Conservation (phyloP, 1,284 basidiomycete species). For the Hemileia vastatrix region DNA sequence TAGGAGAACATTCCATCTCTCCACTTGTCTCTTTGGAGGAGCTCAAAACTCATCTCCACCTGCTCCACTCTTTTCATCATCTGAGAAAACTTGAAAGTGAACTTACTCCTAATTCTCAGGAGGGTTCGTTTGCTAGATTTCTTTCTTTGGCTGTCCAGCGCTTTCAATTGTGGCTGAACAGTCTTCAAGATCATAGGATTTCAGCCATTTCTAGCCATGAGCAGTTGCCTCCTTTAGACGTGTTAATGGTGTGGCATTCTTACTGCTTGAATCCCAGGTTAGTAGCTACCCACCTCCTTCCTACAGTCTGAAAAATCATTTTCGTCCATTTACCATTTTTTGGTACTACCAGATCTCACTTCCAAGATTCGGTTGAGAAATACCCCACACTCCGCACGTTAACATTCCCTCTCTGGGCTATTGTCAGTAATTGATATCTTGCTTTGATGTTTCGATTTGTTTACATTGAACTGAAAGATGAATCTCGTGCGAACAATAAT, state of each 20-base stretch:
- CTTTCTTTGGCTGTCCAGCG: background rate
- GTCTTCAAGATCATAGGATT: background rate
- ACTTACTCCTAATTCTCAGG: no score
- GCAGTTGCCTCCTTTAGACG: constrained; percentile 27
- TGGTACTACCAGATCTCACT: background rate
- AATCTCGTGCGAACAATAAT: no score
- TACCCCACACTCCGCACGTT: background rate
- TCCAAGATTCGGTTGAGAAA: background rate
- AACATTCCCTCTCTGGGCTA: background rate
- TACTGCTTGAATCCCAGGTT: constrained; percentile 28
- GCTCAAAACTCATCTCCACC: background rate
- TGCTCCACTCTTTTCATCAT: background rate
- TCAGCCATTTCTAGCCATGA: no score
- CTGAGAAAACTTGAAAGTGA: background rate
- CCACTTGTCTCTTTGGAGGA: background rate
- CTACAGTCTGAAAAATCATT: constrained; percentile 1
- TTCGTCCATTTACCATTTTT: background rate
- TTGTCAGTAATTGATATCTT: background rate
- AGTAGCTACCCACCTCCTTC: background rate
- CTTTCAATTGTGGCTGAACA: background rate
- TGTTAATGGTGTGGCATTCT: constrained; percentile 30
- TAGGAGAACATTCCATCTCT: no score
- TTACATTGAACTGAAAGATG: no score
- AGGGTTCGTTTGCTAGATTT: background rate
- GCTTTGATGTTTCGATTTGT: no score